Evolutionary conservation across 73 alveolate genomes (phyloP), one percentile per base, ranked within the genome.

Genomic region (Paramecium sexaurelia): DNA sequence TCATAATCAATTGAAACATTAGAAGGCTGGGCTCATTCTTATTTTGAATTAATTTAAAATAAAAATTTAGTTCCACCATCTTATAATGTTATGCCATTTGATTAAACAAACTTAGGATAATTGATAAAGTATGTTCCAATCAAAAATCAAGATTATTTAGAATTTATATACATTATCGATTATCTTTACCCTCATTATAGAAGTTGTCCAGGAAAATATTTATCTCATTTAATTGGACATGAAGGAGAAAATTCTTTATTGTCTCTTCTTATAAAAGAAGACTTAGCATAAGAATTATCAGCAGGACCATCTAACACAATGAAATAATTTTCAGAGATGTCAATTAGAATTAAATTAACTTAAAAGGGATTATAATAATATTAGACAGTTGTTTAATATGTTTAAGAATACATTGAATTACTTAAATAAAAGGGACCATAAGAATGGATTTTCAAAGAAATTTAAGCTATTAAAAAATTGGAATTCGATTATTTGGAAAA

Each of bases 191-290:
- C 78, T 24, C 47, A 92, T 43, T 92, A 91, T 66, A 91, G 91
- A 45, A 75, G 90, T 40, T 91, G 94, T 55, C 97, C 98, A 43
- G 91, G 93, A 67, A 69, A 75, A 27, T 94, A 92, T 73, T 37
- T 71, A 29, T 89, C 97, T 17, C 96, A 95, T 66, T 40, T 96
- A 29, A 82, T 96, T 29, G 98, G 98, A 37, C 99, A 96, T 87
- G 99, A 96, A 86, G 99, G 99, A 15, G 96, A 93, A 78, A 96
- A 98, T 91, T 94, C 98, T 27, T 95, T 98, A 20, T 91, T 96
- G 45, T 89, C 97, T 20, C 95, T 95, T 66, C 90, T 98, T 67
- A 93, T 93, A 43, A 88, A 97, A 84, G 98, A 97, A 85, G 98
- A 96, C 69, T 95, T 96, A 66, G 98, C 98, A 55, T 93, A 88